Evolutionary conservation across 2,329 filamentous ascomycete species (phyloP).

Genomic region (Nemania sp.): DNA sequence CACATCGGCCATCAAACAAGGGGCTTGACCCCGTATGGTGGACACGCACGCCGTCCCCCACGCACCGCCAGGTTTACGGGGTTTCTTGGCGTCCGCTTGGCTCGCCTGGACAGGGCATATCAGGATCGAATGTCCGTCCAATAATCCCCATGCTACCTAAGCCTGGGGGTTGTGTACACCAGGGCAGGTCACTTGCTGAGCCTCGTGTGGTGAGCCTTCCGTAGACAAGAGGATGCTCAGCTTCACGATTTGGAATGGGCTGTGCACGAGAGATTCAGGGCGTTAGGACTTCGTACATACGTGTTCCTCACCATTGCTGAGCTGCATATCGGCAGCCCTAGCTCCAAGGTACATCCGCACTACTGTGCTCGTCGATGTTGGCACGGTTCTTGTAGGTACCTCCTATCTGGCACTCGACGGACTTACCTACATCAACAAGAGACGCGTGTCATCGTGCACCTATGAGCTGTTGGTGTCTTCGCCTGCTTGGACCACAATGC

Average conservation of each 20-base stretch:
- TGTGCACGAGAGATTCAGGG: constrained; percentile 25
- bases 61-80: constrained; percentile 38
- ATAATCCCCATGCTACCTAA: constrained; percentile 16
- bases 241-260: constrained; percentile 36
- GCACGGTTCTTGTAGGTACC: constrained; percentile 25
- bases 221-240: constrained; percentile 18
- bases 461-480: constrained; percentile 19
- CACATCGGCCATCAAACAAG: constrained; percentile 41
- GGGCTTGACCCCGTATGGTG: constrained; percentile 47
- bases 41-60: constrained; percentile 40
- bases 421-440: constrained; percentile 8
- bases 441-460: constrained; percentile 37
- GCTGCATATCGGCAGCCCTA: constrained; percentile 10
- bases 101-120: constrained; percentile 19
- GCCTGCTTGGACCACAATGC: constrained; percentile 25
- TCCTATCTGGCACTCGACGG: background rate
- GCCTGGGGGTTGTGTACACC: constrained; percentile 3
- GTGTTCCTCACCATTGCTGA: constrained; percentile 10
- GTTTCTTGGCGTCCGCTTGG: constrained; percentile 36
- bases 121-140: constrained; percentile 21
- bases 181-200: constrained; percentile 11
- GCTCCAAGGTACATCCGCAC: constrained; percentile 16
- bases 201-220: constrained; percentile 9
- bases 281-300: constrained; percentile 24
- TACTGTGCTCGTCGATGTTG: constrained; percentile 23